Conservation (phyloP, 2,329 filamentous ascomycete genomes). For the Cryphonectria naterciae region DNA sequence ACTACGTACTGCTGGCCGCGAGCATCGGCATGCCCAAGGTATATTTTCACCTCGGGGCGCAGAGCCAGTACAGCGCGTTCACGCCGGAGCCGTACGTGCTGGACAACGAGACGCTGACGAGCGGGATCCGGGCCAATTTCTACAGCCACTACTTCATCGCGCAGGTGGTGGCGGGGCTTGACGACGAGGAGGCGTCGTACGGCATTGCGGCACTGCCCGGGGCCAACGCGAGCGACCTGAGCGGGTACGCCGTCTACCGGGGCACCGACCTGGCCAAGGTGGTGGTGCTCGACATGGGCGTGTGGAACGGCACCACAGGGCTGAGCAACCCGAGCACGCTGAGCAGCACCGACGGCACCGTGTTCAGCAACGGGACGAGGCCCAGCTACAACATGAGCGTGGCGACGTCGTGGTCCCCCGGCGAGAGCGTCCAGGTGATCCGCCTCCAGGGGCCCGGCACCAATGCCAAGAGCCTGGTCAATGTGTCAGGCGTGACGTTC, state of each 20-base stretch:
- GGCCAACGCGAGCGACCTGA: constrained; percentile 41
- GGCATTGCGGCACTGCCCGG: constrained; percentile 38
- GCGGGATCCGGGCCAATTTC: constrained; percentile 39
- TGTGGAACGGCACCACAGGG: constrained; percentile 43
- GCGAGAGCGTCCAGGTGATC: constrained; percentile 32
- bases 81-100: constrained; percentile 33
- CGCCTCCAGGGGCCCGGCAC: constrained; percentile 40
- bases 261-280: constrained; percentile 36
- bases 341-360: constrained; percentile 33
- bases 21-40: constrained; percentile 40
- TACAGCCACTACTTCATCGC: constrained; percentile 44
- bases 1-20: constrained; percentile 47
- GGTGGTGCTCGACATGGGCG: constrained; percentile 42
- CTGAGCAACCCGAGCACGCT: constrained; percentile 42
- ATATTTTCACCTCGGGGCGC: constrained; percentile 46
- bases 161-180: constrained; percentile 32
- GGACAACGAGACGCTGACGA: constrained; percentile 38
- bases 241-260: constrained; percentile 40
- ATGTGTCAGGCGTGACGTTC: constrained; percentile 39
- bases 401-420: constrained; percentile 38
- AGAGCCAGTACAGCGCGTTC: constrained; percentile 28
- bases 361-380: constrained; percentile 37
- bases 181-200: constrained; percentile 8
- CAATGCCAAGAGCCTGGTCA: constrained; percentile 41
- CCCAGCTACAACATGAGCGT: constrained; percentile 35